phyloP scores from a whole-genome alignment of 164 flowering plant genomes.

The Magnolia sinica region DNA sequence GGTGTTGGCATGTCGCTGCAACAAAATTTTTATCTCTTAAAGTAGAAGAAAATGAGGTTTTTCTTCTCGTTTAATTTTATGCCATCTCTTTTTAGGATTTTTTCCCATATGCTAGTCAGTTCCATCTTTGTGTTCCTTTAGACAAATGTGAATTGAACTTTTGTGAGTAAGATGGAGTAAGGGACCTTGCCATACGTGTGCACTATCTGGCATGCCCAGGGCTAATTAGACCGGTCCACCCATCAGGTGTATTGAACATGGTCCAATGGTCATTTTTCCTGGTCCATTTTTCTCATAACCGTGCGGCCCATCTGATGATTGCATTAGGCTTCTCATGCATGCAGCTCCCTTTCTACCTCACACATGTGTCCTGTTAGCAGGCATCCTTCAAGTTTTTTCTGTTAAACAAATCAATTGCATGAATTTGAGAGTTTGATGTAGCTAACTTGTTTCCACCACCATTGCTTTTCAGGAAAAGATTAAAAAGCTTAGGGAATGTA shows the following conservation, averaged over 20 bases:
- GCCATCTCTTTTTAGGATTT: neutral
- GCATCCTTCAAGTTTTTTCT: neutral
- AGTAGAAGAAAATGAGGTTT: conserved; percentile 50
- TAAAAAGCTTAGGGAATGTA: conserved; percentile 46
- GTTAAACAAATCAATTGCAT: neutral
- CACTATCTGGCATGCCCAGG: neutral
- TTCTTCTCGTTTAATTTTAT: conserved; percentile 1
- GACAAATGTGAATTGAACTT: neutral
- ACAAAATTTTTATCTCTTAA: conserved; percentile 46
- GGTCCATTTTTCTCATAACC: neutral
- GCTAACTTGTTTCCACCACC: neutral
- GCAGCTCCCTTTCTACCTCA: too few species aligned
- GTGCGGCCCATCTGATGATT: neutral
- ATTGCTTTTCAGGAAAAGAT: conserved; percentile 46
- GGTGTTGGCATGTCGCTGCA: conserved; percentile 85
- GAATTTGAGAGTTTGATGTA: neutral
- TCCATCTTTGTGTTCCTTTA: neutral
- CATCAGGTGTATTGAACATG: neutral
- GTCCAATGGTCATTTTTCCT: neutral
- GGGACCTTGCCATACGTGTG: neutral
- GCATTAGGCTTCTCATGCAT: neutral
- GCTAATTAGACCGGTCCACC: neutral
- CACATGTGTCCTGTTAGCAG: too few species aligned
- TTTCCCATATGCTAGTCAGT: neutral
- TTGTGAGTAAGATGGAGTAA: neutral